Conservation (phyloP, 2,329 filamentous ascomycete genomes). For the Pseudogymnoascus sp. region DNA sequence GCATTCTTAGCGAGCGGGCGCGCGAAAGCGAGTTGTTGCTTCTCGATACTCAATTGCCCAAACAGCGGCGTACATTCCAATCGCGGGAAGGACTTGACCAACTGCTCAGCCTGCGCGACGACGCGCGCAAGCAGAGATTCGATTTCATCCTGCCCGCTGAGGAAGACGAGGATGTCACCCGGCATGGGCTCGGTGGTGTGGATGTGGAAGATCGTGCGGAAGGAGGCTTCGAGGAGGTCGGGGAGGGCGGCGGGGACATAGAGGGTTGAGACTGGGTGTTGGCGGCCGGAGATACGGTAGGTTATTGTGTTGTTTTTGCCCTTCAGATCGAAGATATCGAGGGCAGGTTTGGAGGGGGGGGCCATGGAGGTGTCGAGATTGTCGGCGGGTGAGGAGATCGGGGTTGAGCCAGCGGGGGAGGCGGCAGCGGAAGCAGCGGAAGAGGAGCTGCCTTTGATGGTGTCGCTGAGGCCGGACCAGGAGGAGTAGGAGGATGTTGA, state of each 20-base stretch:
- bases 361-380: not conserved
- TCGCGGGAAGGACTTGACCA: conserved; percentile 68
- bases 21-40: conserved; percentile 79
- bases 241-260: conserved; percentile 67
- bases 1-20: conserved; percentile 63
- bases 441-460: not conserved
- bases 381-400: not conserved
- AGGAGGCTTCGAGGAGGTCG: conserved; percentile 72
- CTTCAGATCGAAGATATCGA: not conserved
- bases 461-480: conserved; percentile 7
- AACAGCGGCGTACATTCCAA: conserved; percentile 71
- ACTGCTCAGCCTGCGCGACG: conserved; percentile 64
- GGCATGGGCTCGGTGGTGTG: conserved; percentile 84
- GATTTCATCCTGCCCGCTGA: conserved; percentile 89
- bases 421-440: not conserved
- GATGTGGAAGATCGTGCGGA: conserved; percentile 77
- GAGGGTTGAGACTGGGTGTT: conserved; percentile 71
- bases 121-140: conserved; percentile 72
- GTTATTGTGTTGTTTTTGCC: conserved; percentile 22
- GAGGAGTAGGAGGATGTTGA: not conserved
- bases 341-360: not conserved
- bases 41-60: conserved; percentile 77
- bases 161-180: conserved; percentile 85
- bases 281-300: conserved; percentile 69
- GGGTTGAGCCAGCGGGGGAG: not conserved